Percentiles rank a stretch among this genome's conserved stretches.
These are phyloP conservation scores for Lipomyces spencermartinsiae DNA, from an alignment of 805 yeast species.

Conservation along the genomic window DNA sequence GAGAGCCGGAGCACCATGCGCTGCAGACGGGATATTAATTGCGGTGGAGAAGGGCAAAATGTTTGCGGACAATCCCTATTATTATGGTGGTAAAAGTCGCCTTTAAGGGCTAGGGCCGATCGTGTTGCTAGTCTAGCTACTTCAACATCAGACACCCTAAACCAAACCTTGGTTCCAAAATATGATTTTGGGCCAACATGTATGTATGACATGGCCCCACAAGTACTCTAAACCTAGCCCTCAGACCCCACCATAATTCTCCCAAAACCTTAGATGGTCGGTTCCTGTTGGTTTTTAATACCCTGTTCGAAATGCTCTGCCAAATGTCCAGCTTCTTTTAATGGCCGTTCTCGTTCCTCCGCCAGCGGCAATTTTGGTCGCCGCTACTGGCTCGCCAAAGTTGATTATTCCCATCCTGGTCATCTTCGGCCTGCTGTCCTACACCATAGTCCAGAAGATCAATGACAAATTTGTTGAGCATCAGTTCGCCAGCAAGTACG, in stretches of 20 bases:
- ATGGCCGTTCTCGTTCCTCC: not conserved
- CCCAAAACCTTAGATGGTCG: not conserved
- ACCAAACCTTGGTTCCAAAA: too few species aligned
- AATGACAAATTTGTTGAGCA: not conserved
- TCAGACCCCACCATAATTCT: not conserved
- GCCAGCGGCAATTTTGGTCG: not conserved
- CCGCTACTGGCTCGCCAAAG: not conserved
- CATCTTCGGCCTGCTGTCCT: not conserved
- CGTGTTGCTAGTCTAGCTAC: too few species aligned
- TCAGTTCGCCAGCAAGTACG: not conserved
- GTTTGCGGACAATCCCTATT: too few species aligned
- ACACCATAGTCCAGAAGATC: not conserved
- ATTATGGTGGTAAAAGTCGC: too few species aligned
- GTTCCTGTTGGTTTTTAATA: not conserved
- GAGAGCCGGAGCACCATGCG: too few species aligned
- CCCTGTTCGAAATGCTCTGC: not conserved
- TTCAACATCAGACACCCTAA: too few species aligned
- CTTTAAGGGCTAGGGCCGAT: too few species aligned
- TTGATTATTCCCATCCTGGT: not conserved
- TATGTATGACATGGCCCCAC: not conserved
- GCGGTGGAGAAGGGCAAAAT: too few species aligned
- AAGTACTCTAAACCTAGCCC: not conserved
- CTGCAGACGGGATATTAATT: too few species aligned
- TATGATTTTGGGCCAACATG: too few species aligned
- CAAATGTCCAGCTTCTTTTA: not conserved